Evolutionary conservation across 768 basidiomycete genomes (phyloP), one percentile per base, ranked within the genome.

Genomic region (Tubosaeta sp.): DNA sequence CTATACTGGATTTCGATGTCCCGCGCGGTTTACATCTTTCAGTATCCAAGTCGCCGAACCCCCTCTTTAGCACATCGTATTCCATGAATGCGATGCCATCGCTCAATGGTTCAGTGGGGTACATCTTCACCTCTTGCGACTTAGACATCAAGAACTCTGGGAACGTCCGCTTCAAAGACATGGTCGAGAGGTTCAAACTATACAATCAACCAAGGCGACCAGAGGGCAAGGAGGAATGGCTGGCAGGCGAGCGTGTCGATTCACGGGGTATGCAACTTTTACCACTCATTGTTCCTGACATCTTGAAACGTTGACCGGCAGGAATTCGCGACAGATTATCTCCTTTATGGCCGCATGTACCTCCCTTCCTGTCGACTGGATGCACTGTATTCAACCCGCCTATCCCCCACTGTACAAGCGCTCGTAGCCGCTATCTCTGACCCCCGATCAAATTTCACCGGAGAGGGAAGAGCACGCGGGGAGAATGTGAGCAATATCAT

Each of bases 1-100:
- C 93, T 19, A 83, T 95, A 59, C 82, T 97, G 55, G 94, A 98
- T 73, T 97, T 98, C 64, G 80, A 79, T 27, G 84, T 95, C 43
- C 95, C 95, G 5, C 74, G 77, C 46, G 91, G 91, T 2, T 76
- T 86, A 48, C 85, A 88, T 72, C 80, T 87, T 60, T 88, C 81
- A 33, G 81, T 86, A 53, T 95, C 84, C 48, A 95, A 97, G 62
- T 85, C 91, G 6, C 94, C 95, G 4, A 95, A 95, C 68, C 74
- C 85, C 0, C 70, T 90, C 42, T 95, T 97, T 73, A 89, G 83
- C 69, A 94, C 91, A 1, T 90, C 90, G 1, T 94, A 95, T 69
- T 85, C 91, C 6, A 88, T 97, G 78, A 93, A 90, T 52, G 91
- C 93, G 10, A 81, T 97, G 74, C 93, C 94, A 1, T 91, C 91